Base-by-base conservation (phyloP, 2,329 filamentous ascomycete genomes). In the Penicillium decumbens region DNA sequence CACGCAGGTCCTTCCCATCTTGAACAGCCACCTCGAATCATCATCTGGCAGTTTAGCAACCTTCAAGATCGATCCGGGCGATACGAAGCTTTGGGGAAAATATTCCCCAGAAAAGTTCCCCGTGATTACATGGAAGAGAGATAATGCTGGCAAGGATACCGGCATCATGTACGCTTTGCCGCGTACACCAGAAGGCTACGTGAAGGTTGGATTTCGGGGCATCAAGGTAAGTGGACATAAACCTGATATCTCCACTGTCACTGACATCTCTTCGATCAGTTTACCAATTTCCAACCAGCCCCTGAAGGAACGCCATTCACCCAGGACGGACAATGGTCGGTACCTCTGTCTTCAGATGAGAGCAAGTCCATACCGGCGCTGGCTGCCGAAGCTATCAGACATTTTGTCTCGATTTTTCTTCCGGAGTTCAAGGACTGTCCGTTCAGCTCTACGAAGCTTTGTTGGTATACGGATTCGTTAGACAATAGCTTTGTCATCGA, bases 381-480 rank as follows among this genome's bases (percentile, higher is more conserved):
- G 5, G 59, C 64, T 3, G 42, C 52, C 2, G 53, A 60, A 29
- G 54, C 61, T 0, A 59, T 66, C 29, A 47, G 53, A 18, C 47
- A 59, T 24, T 59, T 59, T 43, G 56, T 59, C 4, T 56, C 55
- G 13, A 51, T 54, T 5, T 65, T 64, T 24, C 47, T 66, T 6
- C 62, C 65, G 0, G 65, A 67, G 15, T 65, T 68, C 24, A 45
- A 50, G 2, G 33, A 48, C 3, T 43, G 44, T 1, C 57, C 58
- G 2, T 66, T 68, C 41, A 39, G 59, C 38, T 61, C 57, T 4
- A 65, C 53, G 2, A 66, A 63, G 35, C 40, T 67, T 3, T 70
- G 67, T 54, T 70, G 67, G 67, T 69, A 70, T 52, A 70, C 63
- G 1, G 67, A 69, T 45, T 64, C 63, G 1, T 53, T 69, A 18